phyloP scores from a whole-genome alignment of 495 filamentous ascomycete species.

The Diplogelasinospora grovesii region DNA sequence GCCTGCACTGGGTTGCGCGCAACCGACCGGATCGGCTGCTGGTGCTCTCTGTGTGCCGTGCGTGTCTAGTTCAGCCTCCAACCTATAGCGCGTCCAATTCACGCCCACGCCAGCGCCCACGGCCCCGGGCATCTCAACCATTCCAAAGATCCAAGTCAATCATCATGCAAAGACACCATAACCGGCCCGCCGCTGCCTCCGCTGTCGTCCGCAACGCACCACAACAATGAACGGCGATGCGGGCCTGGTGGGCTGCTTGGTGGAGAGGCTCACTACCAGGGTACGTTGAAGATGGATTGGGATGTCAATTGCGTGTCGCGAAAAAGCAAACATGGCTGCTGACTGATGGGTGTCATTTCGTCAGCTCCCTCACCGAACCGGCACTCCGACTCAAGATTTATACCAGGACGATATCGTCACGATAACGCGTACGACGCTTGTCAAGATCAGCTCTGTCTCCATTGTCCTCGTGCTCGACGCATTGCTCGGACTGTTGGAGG shows the following conservation, averaged over 20 bases:
- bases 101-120: too few species aligned
- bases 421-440: conserved; percentile 52
- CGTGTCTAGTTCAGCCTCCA: neutral
- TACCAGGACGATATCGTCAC: conserved; percentile 54
- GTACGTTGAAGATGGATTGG: conserved; percentile 30
- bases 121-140: too few species aligned
- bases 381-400: conserved; percentile 50
- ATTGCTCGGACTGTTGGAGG: conserved; percentile 45
- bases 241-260: conserved; percentile 55
- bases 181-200: conserved; percentile 15
- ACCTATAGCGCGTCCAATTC: neutral
- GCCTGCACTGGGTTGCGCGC: too few species aligned
- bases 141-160: neutral
- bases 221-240: conserved; percentile 54
- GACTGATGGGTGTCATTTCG: conserved; percentile 8
- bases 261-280: conserved; percentile 57
- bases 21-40: neutral
- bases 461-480: conserved; percentile 50
- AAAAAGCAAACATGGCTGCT: too few species aligned
- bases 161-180: conserved; percentile 28
- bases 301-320: too few species aligned
- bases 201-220: conserved; percentile 17
- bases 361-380: conserved; percentile 59
- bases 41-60: neutral
- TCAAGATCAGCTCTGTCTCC: conserved; percentile 50